Evolutionary conservation across 495 filamentous ascomycete genomes (phyloP), one percentile per base, ranked within the genome.

Genomic region (Aspergillus olivimuriae): DNA sequence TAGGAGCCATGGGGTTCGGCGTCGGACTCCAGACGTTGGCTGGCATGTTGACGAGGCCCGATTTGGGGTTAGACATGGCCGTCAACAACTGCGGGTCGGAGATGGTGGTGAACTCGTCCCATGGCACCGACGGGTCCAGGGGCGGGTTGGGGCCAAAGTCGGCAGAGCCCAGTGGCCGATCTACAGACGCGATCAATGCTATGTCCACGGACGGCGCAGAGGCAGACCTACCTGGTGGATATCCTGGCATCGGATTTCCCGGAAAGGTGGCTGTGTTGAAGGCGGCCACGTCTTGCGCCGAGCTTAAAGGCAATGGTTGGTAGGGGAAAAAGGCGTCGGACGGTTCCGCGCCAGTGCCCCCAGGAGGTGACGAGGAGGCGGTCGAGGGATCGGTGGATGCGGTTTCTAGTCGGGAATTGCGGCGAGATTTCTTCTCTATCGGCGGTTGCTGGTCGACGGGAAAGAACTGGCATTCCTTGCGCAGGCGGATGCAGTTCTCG

Each of bases 401-500:
- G 2, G 65, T 61, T 14, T 71, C 71, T 16, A 68, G 46, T 34
- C 64, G 65, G 2, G 73, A 71, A 12, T 45, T 66, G 11, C 72
- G 65, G 17, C 74, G 66, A 28, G 72, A 64, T 45, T 72, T 72
- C 58, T 70, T 71, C 52, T 77, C 74, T 16, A 71, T 47, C 2
- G 78, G 79, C 16, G 83, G 83, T 53, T 85, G 83, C 63, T 91
- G 87, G 44, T 95, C 89, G 20, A 96, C 90, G 9, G 91, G 87
- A 58, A 82, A 87, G 69, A 96, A 98, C 58, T 86, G 84, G 63
- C 92, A 98, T 44, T 95, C 89, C 62, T 94, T 97, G 59, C 94
- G 91, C 61, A 98, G 73, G 38, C 88, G 84, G 51, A 97, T 96
- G 67, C 92, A 98, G 66, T 95, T 95, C 45, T 86, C 83, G 63